Base-by-base conservation (phyloP, 2,329 filamentous ascomycete genomes). In the Pseudogymnoascus sp. region DNA sequence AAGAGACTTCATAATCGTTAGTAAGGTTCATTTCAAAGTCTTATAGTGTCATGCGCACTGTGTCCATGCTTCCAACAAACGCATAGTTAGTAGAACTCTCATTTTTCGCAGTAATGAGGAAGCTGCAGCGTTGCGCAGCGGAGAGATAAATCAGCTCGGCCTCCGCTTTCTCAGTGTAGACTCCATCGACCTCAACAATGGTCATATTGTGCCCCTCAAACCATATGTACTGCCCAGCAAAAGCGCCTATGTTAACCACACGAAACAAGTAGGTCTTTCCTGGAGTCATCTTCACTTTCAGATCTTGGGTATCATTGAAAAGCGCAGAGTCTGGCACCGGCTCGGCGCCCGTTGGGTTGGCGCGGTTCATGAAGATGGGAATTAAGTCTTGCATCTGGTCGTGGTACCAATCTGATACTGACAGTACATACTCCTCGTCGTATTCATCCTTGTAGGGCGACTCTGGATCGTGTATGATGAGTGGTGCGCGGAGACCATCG, bases 201-300 rank as follows among this genome's bases (percentile, higher is more conserved):
- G 77, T 81, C 74, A 91, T 83, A 33, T 81, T 86, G 66, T 86
- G 84, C 15, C 79, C 82, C 69, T 87, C 84, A 60, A 88, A 82
- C 83, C 84, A 87, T 53, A 88, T 69, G 65, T 86, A 86, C 67
- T 87, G 83, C 2, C 79, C 81, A 1, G 83, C 82, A 74, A 90
- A 91, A 14, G 87, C 88, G 12, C 85, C 88, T 18, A 90, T 82
- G 67, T 90, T 91, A 66, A 90, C 77, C 62, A 91, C 77, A 43
- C 86, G 85, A 67, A 93, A 80, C 7, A 90, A 75, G 62, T 92
- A 92, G 0, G 86, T 92, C 68, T 83, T 89, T 2, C 82, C 81
- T 0, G 88, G 84, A 65, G 85, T 67, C 2, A 91, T 81, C 0
- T 77, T 66, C 37, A 91, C 73, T 2, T 75, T 80, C 2, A 84